These are phyloP conservation scores for Trametes cingulata DNA, from an alignment of 768 basidiomycete species.

Conservation along the genomic window DNA sequence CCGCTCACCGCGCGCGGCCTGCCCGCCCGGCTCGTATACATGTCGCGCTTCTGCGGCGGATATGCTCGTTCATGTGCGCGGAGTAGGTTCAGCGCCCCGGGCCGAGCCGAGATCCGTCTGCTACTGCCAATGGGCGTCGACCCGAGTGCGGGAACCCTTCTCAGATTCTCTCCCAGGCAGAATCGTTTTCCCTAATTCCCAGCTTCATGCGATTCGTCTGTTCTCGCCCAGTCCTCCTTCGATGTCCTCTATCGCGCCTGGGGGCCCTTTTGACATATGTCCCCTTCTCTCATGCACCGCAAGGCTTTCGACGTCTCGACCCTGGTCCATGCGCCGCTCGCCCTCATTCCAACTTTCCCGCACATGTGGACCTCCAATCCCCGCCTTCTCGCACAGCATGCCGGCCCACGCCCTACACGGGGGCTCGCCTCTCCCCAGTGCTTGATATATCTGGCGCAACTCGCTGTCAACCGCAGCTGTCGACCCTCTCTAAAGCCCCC, in stretches of 20 bases:
- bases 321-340: constrained; percentile 1
- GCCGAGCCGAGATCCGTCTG: constrained; percentile 21
- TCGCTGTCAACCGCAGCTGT: constrained; percentile 4
- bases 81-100: constrained; percentile 18
- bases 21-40: no score
- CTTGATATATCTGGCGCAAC: constrained; percentile 9
- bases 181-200: background rate
- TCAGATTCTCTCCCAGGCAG: constrained; percentile 9
- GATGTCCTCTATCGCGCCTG: background rate
- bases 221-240: constrained; percentile 1
- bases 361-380: constrained; percentile 13
- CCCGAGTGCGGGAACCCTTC: background rate
- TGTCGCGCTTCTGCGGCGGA: background rate
- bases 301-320: constrained; percentile 1
- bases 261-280: background rate
- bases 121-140: background rate
- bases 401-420: constrained; percentile 1
- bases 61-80: background rate
- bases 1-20: no score
- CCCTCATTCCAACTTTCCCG: background rate
- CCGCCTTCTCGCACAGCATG: constrained; percentile 18
- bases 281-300: background rate
- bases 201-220: background rate
- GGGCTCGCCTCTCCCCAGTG: background rate
- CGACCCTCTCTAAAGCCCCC: constrained; percentile 10